Evolutionary conservation across 345 rosid genomes (phyloP).

Genomic region (Murraya koenigii): DNA sequence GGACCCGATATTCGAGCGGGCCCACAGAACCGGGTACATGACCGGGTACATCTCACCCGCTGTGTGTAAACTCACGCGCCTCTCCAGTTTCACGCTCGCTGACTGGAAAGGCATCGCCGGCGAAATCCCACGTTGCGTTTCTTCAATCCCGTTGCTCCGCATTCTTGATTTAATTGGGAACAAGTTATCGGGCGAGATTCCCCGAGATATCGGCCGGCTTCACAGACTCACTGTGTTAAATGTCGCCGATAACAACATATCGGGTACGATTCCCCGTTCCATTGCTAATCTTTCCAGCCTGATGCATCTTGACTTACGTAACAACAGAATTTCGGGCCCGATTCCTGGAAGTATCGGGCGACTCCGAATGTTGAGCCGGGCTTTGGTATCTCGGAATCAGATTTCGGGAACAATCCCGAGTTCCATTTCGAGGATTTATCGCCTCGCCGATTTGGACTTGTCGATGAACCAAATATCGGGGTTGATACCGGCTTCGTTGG

Average conservation of each 20-base stretch:
- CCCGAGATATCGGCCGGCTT: constrained; percentile 56
- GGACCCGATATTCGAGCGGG: constrained; percentile 67
- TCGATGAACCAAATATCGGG: constrained; percentile 67
- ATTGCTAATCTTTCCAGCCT: constrained; percentile 57
- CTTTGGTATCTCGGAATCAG: constrained; percentile 59
- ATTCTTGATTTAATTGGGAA: constrained; percentile 75
- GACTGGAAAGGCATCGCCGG: constrained; percentile 95
- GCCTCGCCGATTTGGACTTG: constrained; percentile 81
- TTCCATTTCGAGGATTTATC: constrained; percentile 60
- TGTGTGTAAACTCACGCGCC: constrained; percentile 57
- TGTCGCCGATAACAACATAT: constrained; percentile 66
- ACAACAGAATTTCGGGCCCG: constrained; percentile 54
- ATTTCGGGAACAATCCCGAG: constrained; percentile 59
- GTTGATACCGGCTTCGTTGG: constrained; percentile 54
- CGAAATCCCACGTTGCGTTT: constrained; percentile 63
- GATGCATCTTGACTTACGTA: constrained; percentile 84
- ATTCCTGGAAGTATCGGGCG: constrained; percentile 57
- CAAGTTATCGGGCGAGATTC: constrained; percentile 58
- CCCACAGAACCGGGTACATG: constrained; percentile 73
- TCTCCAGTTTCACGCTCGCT: constrained; percentile 67
- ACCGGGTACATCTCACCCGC: constrained; percentile 66
- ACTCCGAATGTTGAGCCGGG: constrained; percentile 73
- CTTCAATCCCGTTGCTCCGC: constrained; percentile 63
- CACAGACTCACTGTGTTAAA: constrained; percentile 68
- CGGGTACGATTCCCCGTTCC: constrained; percentile 65